Evolutionary conservation across 768 basidiomycete species (phyloP).

Genomic region (Sistotremastrum niveocremeum): DNA sequence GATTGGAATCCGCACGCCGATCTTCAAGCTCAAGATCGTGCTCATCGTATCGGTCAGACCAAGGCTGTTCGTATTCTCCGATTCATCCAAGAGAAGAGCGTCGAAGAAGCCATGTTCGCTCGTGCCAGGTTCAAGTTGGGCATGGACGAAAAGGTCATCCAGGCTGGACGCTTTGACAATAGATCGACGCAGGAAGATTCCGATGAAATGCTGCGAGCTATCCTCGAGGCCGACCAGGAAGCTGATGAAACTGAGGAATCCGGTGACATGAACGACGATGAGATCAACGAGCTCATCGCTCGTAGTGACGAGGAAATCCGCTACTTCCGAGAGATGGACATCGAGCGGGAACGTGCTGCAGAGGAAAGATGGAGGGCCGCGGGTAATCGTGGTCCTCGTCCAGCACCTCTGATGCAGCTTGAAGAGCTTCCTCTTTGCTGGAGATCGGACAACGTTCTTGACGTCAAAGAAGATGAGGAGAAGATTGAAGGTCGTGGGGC

Average conservation of each 20-base stretch:
- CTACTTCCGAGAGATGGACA: conserved; percentile 74
- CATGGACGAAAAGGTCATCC: conserved; percentile 98
- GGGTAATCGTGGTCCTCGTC: conserved; percentile 69
- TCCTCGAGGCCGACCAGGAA: conserved; percentile 81
- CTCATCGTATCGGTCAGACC: conserved; percentile 98
- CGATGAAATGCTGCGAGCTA: conserved; percentile 85
- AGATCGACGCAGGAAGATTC: conserved; percentile 97
- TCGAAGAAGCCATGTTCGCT: conserved; percentile 96
- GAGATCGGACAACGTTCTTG: conserved; percentile 73
- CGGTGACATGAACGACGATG: conserved; percentile 87
- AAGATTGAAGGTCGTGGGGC: conserved; percentile 69
- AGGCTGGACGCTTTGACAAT: conserved; percentile 97
- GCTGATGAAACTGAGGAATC: conserved; percentile 74
- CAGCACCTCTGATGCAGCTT: conserved; percentile 62
- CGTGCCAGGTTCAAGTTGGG: conserved; percentile 93
- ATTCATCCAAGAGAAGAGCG: conserved; percentile 95
- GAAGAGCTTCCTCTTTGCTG: conserved; percentile 92
- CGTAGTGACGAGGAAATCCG: conserved; percentile 66
- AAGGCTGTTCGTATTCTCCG: conserved; percentile 93
- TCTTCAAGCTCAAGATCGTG: conserved; percentile 98
- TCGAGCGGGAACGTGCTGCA: conserved; percentile 58
- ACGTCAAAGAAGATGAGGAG: conserved; percentile 41
- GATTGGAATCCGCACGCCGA: conserved; percentile 95
- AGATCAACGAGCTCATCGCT: conserved; percentile 85
- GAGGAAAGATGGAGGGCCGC: conserved; percentile 52